These are phyloP conservation scores for Fonsecaea nubica DNA, from an alignment of 2,329 filamentous ascomycete genomes.

Conservation along the genomic window DNA sequence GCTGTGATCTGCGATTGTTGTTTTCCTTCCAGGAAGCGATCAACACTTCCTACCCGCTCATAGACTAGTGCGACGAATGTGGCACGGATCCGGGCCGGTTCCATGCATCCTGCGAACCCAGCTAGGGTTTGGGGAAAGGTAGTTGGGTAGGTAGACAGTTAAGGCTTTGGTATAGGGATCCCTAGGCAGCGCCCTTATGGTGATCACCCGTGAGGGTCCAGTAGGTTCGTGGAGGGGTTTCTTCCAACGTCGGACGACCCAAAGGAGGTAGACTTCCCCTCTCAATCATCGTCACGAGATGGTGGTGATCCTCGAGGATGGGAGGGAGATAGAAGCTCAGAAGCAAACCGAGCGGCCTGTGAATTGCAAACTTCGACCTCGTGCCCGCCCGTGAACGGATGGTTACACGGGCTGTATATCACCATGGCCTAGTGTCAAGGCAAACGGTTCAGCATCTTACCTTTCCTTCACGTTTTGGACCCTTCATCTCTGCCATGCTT, in stretches of 20 bases:
- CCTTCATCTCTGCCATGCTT: neutral
- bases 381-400: neutral
- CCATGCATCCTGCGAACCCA: neutral
- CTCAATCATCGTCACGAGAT: neutral
- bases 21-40: constrained; percentile 7
- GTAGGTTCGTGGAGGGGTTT: neutral
- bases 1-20: constrained; percentile 16
- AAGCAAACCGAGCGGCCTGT: neutral
- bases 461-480: constrained; percentile 2
- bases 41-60: constrained; percentile 11
- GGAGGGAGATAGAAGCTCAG: neutral
- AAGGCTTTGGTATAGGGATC: constrained; percentile 6
- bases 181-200: neutral
- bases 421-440: neutral
- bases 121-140: constrained; percentile 14
- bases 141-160: constrained; percentile 3
- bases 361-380: neutral
- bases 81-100: constrained; percentile 13
- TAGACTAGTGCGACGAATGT: constrained; percentile 25
- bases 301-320: neutral
- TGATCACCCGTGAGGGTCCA: constrained; percentile 10
- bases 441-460: constrained; percentile 11
- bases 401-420: constrained; percentile 11
- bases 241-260: constrained; percentile 1
- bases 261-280: neutral